Evolutionary conservation across 805 yeast species (phyloP), one percentile per base, ranked within the genome.

Genomic region (Aciculoconidium aculeatum): DNA sequence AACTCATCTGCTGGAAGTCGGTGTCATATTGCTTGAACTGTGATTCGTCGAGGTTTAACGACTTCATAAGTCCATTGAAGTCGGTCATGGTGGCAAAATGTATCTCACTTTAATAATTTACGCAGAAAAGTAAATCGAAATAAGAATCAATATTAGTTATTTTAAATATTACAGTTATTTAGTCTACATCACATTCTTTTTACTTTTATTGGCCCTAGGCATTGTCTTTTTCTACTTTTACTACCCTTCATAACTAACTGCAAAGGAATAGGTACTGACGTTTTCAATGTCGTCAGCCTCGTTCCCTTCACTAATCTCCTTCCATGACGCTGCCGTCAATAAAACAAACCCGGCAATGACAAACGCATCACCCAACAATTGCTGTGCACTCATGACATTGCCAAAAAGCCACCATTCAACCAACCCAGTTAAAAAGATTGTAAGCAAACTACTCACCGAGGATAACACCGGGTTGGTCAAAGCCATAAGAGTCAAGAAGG

Each of bases 391-490:
- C 30, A 85, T 60, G 2, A 53, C 61, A 14, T 73, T 70, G 4
- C 78, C 82, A 55, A 80, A 81, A 7, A 80, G 42, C 0, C 69
- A 31, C 78, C 81, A 82, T 48, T 85, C 95, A 12, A 76, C 76
- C 1, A 82, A 28, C 0, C 95, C 94, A 24, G 86, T 92, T 30
- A 85, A 52, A 38, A 85, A 68, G 12, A 87, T 86, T 0, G 95
- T 83, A 27, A 85, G 65, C 34, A 85, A 58, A 0, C 86, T 72
- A 18, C 80, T 57, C 14, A 74, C 79, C 0, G 83, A 73, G 2
- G 92, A 80, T 23, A 86, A 60, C 2, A 86, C 94, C 0, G 95
- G 95, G 3, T 83, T 77, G 0, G 95, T 85, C 32, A 85, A 66
- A 0, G 94, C 78, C 82, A 85, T 82, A 39, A 85, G 58, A 2